Evolutionary conservation across 768 basidiomycete species (phyloP).

Genomic region (Pleurotus djamor): DNA sequence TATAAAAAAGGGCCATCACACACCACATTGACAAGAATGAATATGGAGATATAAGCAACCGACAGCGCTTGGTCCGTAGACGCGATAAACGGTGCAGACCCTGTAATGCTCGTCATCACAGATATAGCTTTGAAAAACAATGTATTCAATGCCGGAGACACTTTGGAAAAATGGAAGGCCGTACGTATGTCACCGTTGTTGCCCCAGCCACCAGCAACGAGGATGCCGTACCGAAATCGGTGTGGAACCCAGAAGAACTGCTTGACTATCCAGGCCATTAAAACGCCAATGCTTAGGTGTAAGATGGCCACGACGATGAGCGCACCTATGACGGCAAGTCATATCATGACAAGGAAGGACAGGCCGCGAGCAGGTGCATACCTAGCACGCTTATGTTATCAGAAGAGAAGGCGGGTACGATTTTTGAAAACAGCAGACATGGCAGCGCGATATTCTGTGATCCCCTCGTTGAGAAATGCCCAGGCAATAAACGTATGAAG

Average conservation of each 20-base stretch:
- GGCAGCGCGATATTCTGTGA: constrained; percentile 56
- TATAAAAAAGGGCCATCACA: constrained; percentile 11
- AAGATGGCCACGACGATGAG: constrained; percentile 57
- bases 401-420: constrained; percentile 61
- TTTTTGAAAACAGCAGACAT: constrained; percentile 68
- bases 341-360: neutral
- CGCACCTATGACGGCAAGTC: constrained; percentile 43
- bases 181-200: constrained; percentile 72
- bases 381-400: constrained; percentile 57
- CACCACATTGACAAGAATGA: constrained; percentile 60
- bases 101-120: constrained; percentile 62
- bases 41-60: constrained; percentile 64
- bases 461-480: neutral
- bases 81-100: constrained; percentile 60
- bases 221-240: constrained; percentile 67
- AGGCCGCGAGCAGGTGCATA: constrained; percentile 19
- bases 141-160: neutral
- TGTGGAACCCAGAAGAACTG: constrained; percentile 77
- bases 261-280: constrained; percentile 52
- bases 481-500: neutral
- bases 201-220: constrained; percentile 67
- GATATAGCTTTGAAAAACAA: too few species aligned
- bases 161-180: constrained; percentile 19
- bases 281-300: constrained; percentile 55
- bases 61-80: constrained; percentile 55